Conservation (phyloP, 805 yeast species). For the Barnettozyma botsteinii region DNA sequence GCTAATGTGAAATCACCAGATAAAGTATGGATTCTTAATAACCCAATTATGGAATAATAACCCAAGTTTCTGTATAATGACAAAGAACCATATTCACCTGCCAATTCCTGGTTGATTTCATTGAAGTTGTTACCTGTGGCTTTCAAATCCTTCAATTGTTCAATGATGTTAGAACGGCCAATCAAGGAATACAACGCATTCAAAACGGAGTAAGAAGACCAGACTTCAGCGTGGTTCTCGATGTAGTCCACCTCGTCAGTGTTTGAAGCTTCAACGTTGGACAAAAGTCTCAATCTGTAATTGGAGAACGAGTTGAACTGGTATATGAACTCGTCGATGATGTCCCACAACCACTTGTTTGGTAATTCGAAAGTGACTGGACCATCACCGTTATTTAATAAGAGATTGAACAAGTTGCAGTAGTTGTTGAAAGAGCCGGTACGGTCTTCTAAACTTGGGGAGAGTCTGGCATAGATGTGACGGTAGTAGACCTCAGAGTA, state of each 20-base stretch:
- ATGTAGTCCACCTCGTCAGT: constrained; percentile 32
- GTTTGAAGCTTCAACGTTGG: constrained; percentile 20
- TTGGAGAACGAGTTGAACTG: constrained; percentile 42
- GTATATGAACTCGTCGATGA: constrained; percentile 46
- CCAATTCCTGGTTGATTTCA: constrained; percentile 23
- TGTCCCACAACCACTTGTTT: constrained; percentile 46
- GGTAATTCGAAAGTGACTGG: constrained; percentile 43
- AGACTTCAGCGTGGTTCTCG: constrained; percentile 34
- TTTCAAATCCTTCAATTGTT: constrained; percentile 32
- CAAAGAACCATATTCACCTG: constrained; percentile 40
- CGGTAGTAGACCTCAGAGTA: constrained; percentile 47
- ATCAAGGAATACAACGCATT: constrained; percentile 43
- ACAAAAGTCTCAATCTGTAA: constrained; percentile 34
- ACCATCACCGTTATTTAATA: constrained; percentile 37
- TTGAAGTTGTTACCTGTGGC: constrained; percentile 8
- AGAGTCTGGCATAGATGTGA: constrained; percentile 40
- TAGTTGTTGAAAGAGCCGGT: constrained; percentile 44
- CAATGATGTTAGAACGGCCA: constrained; percentile 35
- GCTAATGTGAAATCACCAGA: constrained; percentile 46
- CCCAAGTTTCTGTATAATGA: constrained; percentile 42
- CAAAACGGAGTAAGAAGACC: constrained; percentile 43
- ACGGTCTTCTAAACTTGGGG: constrained; percentile 39
- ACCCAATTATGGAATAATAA: constrained; percentile 43
- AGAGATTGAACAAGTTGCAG: constrained; percentile 40
- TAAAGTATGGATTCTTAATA: constrained; percentile 43